These are phyloP conservation scores for Magnolia changhungtana DNA, from an alignment of 164 flowering plant species.

Conservation along the genomic window DNA sequence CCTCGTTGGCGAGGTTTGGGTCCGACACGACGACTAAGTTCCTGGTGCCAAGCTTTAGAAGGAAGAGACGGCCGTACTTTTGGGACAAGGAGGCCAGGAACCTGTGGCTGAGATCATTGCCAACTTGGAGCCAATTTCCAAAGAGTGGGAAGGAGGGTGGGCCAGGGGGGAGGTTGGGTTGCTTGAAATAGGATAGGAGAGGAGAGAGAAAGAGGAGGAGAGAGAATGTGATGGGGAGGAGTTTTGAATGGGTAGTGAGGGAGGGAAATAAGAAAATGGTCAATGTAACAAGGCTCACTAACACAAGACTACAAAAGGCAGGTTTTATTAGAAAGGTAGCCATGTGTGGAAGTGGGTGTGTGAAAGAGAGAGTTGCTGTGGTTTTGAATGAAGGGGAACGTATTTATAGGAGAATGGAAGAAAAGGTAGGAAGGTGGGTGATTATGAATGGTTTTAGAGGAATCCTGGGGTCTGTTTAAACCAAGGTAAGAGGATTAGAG, in stretches of 20 bases:
- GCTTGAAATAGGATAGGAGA: slow-evolving; percentile 9
- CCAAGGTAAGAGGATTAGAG: slow-evolving; percentile 1
- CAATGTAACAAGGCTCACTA: slow-evolving; percentile 1
- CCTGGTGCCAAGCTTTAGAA: slow-evolving; percentile 50
- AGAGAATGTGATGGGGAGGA: not conserved
- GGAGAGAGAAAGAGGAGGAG: slow-evolving; percentile 14
- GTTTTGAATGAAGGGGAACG: not conserved
- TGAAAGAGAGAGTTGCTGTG: not conserved
- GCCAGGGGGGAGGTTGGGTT: slow-evolving; percentile 46
- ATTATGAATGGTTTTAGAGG: slow-evolving; percentile 6
- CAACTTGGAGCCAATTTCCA: slow-evolving; percentile 82
- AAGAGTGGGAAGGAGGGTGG: slow-evolving; percentile 52
- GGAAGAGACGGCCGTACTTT: slow-evolving; percentile 45
- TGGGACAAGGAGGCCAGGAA: slow-evolving; percentile 39
- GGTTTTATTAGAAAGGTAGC: not conserved
- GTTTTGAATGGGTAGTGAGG: not conserved
- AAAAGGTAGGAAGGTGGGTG: not conserved
- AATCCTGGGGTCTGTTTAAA: slow-evolving; percentile 12
- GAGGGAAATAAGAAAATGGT: slow-evolving; percentile 4
- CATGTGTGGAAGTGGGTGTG: not conserved
- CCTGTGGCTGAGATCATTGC: slow-evolving; percentile 65
- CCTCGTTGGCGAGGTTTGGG: slow-evolving; percentile 53
- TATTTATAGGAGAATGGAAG: not conserved
- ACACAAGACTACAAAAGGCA: not conserved
- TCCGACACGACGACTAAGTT: slow-evolving; percentile 59